Base-by-base conservation (phyloP, 2,329 filamentous ascomycete species). In the Cryphonectria nitschkei region DNA sequence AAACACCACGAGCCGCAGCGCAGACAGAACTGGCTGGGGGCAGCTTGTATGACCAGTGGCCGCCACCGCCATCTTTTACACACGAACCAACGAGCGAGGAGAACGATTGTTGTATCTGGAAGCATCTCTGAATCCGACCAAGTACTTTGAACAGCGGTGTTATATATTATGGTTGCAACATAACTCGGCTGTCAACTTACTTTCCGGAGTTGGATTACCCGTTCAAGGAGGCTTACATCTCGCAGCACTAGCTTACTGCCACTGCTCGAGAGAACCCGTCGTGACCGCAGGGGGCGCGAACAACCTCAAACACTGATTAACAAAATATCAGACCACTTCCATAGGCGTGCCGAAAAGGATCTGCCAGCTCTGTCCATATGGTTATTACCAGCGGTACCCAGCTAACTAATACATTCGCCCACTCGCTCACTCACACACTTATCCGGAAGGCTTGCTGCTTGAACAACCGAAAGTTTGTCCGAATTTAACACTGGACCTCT, bases 311-410 rank as follows among this genome's bases (percentile, higher is more conserved):
- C 74, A 74, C 37, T 67, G 26, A 74, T 75, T 72, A 74, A 68
- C 64, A 68, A 70, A 70, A 67, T 73, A 74, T 75, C 74, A 75
- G 74, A 26, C 74, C 74, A 75, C 60, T 68, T 66, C 71, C 65
- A 58, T 13, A 39, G 52, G 70, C 70, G 66, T 52, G 63, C 69
- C 64, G 62, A 65, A 65, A 63, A 58, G n/a, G 46, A 66, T 60
- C 43, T 60, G 50, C 65, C 63, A 61, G 22, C 63, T 29, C 69
- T 66, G 60, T 66, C 58, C 64, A 22, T 54, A 19, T 37, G 46
- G 9, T 54, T 13, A 34, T 19, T 14, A 22, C 56, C 14, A n/a
- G 46, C 46, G 22, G n/a, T 19, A 34, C 34, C 32, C 16, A 39
- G 32, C 32, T n/a, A 19, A 34, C 11, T 61, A 60, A 0, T 3